A percentile compares a stretch with the other conserved stretches of the same genome.
Conservation (phyloP, 805 yeast species). For the Zygoascus biomembranicola region DNA sequence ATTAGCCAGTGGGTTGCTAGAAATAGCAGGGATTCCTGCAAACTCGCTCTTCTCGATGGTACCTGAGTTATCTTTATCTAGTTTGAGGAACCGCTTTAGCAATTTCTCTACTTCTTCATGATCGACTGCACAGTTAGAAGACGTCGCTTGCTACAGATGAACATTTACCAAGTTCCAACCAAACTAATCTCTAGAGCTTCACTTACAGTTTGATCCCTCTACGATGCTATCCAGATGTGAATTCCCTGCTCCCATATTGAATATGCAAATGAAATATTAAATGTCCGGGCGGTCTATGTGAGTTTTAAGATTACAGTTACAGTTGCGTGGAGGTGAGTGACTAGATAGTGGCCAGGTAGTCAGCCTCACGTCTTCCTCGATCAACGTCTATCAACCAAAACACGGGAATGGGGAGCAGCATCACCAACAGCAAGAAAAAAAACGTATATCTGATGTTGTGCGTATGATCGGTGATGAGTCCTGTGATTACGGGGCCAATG, state of each 20-base stretch:
- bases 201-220: conserved; percentile 26
- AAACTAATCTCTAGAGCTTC: background rate
- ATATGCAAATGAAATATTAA: background rate
- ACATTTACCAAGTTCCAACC: background rate
- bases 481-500: conserved; percentile 66
- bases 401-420: conserved; percentile 51
- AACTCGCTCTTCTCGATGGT: conserved; percentile 87
- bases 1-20: conserved; percentile 80
- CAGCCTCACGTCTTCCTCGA: conserved; percentile 53
- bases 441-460: conserved; percentile 70
- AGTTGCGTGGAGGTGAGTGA: background rate
- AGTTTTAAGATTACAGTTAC: background rate
- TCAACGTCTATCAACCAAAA: conserved; percentile 43
- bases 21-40: conserved; percentile 85
- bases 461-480: conserved; percentile 59
- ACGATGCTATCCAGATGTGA: conserved; percentile 22
- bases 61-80: conserved; percentile 89
- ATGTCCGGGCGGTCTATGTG: background rate
- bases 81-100: conserved; percentile 87
- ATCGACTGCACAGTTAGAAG: conserved; percentile 41
- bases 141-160: background rate
- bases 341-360: conserved; percentile 27
- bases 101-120: conserved; percentile 86
- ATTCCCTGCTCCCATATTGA: conserved; percentile 18
- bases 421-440: conserved; percentile 47